These are phyloP conservation scores for Talaromyces sp. DNA, from an alignment of 2,329 filamentous ascomycete species.

Conservation along the genomic window DNA sequence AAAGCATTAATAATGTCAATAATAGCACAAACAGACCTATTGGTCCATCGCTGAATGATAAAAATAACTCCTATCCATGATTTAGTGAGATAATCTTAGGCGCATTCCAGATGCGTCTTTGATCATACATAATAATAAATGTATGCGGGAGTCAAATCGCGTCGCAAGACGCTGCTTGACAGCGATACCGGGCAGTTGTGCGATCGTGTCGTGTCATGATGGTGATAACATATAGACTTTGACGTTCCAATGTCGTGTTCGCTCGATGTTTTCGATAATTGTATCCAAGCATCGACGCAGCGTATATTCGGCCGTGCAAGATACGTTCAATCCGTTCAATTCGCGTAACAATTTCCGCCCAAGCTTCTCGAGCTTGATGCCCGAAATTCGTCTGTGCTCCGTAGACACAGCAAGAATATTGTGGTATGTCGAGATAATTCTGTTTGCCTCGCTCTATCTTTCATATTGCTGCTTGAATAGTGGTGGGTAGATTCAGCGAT, in stretches of 20 bases:
- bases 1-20: background rate
- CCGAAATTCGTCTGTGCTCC: background rate
- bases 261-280: too few relatives aligned
- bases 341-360: background rate
- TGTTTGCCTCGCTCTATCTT: background rate
- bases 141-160: background rate
- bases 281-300: background rate
- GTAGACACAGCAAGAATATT: background rate
- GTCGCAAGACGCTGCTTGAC: background rate
- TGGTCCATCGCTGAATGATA: background rate
- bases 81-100: background rate
- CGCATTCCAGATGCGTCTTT: background rate
- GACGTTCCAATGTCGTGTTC: too few relatives aligned
- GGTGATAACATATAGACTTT: conserved; percentile 3
- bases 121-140: background rate
- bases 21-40: background rate
- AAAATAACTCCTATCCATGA: conserved; percentile 1
- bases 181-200: background rate
- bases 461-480: background rate
- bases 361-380: background rate
- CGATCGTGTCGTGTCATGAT: background rate
- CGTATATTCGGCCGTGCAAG: background rate
- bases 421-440: background rate
- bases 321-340: background rate
- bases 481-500: conserved; percentile 26